Evolutionary conservation across 768 basidiomycete genomes (phyloP).

Genomic region (Lenzites betulinus): DNA sequence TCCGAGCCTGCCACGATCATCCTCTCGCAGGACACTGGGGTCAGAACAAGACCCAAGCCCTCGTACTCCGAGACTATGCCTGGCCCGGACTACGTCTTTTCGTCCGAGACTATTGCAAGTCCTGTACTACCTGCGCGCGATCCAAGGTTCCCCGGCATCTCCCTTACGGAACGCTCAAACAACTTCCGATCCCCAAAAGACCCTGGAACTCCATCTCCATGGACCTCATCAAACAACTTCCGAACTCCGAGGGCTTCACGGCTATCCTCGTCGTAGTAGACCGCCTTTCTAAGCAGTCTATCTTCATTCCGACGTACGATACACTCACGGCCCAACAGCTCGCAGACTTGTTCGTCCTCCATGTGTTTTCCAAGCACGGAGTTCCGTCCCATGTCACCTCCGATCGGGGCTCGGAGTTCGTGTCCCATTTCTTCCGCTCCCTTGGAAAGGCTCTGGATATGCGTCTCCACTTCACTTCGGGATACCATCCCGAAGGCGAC

Average conservation of each 20-base stretch:
- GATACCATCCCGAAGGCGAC: constrained; percentile 38
- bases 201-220: too few species aligned
- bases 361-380: constrained; percentile 20
- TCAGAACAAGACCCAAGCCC: constrained; percentile 18
- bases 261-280: constrained; percentile 22
- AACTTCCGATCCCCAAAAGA: too few species aligned
- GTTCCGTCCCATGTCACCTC: constrained; percentile 15
- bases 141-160: too few species aligned
- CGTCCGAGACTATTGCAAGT: constrained; percentile 31
- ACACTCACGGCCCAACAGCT: constrained; percentile 24
- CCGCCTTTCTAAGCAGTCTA: constrained; percentile 31
- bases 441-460: neutral
- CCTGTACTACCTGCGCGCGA: constrained; percentile 32
- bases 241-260: constrained; percentile 19
- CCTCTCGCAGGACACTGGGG: constrained; percentile 36
- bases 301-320: constrained; percentile 30
- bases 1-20: constrained; percentile 32
- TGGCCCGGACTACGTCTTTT: constrained; percentile 31
- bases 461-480: constrained; percentile 13
- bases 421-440: constrained; percentile 7
- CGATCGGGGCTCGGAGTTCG: constrained; percentile 16
- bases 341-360: constrained; percentile 16
- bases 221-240: constrained; percentile 30
- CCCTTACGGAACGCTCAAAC: too few species aligned
- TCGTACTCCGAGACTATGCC: constrained; percentile 30